Evolutionary conservation across 2,329 filamentous ascomycete species (phyloP).

Genomic region (Botrytis aclada): DNA sequence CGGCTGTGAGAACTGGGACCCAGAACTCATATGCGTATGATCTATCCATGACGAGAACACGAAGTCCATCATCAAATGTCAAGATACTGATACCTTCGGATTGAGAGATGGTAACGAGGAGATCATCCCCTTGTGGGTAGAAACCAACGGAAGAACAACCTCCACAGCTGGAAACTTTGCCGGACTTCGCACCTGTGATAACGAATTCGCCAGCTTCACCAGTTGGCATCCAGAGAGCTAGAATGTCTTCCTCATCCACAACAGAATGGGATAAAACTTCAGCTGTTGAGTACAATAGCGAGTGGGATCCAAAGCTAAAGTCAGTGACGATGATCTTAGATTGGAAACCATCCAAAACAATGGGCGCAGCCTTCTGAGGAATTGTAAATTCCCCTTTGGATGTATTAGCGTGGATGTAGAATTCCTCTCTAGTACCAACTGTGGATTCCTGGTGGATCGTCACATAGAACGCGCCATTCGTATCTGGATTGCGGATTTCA

Average conservation of each 20-base stretch:
- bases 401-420: constrained; percentile 54
- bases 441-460: constrained; percentile 53
- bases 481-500: constrained; percentile 57
- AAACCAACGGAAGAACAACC: constrained; percentile 45
- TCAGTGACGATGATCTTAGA: constrained; percentile 61
- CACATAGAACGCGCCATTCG: constrained; percentile 56
- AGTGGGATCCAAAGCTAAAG: constrained; percentile 52
- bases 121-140: constrained; percentile 40
- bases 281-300: constrained; percentile 53
- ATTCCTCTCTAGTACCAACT: constrained; percentile 49
- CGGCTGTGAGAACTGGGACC: constrained; percentile 48
- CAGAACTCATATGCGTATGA: constrained; percentile 55
- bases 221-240: constrained; percentile 53
- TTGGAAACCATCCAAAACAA: constrained; percentile 58
- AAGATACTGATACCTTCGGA: constrained; percentile 47
- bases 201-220: constrained; percentile 55
- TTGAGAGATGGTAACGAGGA: constrained; percentile 50
- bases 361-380: constrained; percentile 47
- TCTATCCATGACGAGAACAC: constrained; percentile 53
- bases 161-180: constrained; percentile 47
- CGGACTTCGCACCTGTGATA: constrained; percentile 50
- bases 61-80: constrained; percentile 46
- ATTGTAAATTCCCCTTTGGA: constrained; percentile 53
- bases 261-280: constrained; percentile 52
- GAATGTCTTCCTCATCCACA: constrained; percentile 46